Percentiles rank a stretch among this genome's conserved stretches.
Conservation (phyloP, 441 rosid species). For the Eruca vesicaria region DNA sequence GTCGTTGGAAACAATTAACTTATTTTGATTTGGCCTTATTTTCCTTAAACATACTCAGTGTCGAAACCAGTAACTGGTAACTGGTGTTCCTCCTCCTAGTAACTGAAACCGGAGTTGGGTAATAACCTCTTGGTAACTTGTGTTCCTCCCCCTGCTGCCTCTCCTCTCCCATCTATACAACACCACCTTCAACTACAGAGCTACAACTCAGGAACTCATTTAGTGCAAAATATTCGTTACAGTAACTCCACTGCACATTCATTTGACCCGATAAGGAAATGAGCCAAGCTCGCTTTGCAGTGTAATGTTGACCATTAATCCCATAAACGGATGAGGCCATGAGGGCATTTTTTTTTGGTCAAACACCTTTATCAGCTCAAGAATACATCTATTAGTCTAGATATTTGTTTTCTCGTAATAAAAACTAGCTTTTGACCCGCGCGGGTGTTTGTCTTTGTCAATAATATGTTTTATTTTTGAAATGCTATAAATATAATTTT, state of each 20-base stretch:
- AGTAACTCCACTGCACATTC: background rate
- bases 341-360: background rate
- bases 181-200: background rate
- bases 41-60: background rate
- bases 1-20: background rate
- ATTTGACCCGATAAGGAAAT: background rate
- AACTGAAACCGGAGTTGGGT: too few relatives aligned
- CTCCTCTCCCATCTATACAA: background rate
- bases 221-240: background rate
- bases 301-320: background rate
- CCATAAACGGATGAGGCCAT: background rate
- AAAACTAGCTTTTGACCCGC: too few relatives aligned
- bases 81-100: too few relatives aligned
- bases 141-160: background rate
- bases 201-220: background rate
- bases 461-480: too few relatives aligned
- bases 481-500: too few relatives aligned
- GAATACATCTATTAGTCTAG: too few relatives aligned
- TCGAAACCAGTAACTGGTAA: too few relatives aligned
- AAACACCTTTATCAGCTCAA: background rate
- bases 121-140: background rate
- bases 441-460: too few relatives aligned
- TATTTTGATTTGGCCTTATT: background rate
- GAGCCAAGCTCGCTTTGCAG: background rate
- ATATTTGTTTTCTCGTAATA: too few relatives aligned